Evolutionary conservation across 2,329 filamentous ascomycete genomes (phyloP).

Genomic region (Diplocarpon rosae): DNA sequence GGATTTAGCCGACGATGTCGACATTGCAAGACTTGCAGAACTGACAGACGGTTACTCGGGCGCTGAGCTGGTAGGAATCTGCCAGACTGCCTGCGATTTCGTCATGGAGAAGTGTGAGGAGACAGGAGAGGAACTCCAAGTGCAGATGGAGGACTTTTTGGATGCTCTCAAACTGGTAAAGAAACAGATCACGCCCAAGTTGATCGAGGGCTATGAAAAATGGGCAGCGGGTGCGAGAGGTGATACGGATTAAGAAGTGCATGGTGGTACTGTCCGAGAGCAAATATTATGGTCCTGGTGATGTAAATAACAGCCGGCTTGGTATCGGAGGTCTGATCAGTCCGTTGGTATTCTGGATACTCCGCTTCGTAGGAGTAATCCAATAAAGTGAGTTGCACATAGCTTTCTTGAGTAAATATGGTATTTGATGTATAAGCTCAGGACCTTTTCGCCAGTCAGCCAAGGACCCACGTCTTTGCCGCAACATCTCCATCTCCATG

Average conservation of each 20-base stretch:
- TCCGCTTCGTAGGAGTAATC: too few species aligned
- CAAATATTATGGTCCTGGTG: background rate
- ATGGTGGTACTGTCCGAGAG: background rate
- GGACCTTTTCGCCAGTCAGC: too few species aligned
- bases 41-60: constrained; percentile 71
- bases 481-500: too few species aligned
- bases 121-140: constrained; percentile 29
- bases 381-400: too few species aligned
- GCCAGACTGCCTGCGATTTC: constrained; percentile 38
- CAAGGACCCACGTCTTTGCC: too few species aligned
- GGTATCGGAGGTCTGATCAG: too few species aligned
- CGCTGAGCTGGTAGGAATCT: constrained; percentile 63
- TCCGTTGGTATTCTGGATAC: too few species aligned
- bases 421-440: too few species aligned
- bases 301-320: too few species aligned
- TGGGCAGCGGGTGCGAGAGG: constrained; percentile 34
- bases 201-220: constrained; percentile 46
- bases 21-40: constrained; percentile 50
- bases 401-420: too few species aligned
- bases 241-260: constrained; percentile 9
- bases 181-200: constrained; percentile 46
- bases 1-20: constrained; percentile 50
- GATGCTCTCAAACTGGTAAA: constrained; percentile 36
- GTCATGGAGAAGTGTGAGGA: constrained; percentile 40
- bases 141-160: constrained; percentile 36